These are phyloP conservation scores for Trichoderma sp. DNA, from an alignment of 2,329 filamentous ascomycete species.

Conservation along the genomic window DNA sequence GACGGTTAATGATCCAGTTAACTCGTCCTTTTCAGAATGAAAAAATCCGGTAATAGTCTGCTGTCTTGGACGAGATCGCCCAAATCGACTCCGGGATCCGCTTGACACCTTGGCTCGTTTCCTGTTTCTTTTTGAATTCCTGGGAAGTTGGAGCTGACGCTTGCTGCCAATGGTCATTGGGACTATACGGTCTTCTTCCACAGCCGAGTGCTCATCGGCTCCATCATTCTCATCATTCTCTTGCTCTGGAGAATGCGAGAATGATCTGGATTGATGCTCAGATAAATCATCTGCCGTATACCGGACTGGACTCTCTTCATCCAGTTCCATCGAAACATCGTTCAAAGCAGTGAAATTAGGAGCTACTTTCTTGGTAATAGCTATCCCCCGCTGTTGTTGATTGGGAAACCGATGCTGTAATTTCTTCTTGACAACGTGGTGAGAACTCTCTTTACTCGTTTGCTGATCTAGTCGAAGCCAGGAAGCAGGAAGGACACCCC, in stretches of 20 bases:
- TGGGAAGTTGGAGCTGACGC: slow-evolving; percentile 34
- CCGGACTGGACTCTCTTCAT: slow-evolving; percentile 39
- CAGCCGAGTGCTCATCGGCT: slow-evolving; percentile 27
- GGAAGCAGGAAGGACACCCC: slow-evolving; percentile 64
- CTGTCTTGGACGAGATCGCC: slow-evolving; percentile 28
- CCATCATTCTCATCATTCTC: background rate
- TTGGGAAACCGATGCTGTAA: slow-evolving; percentile 37
- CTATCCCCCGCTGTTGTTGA: slow-evolving; percentile 47
- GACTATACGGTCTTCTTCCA: slow-evolving; percentile 54
- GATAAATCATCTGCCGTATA: slow-evolving; percentile 29
- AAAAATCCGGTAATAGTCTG: slow-evolving; percentile 34
- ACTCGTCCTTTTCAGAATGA: background rate
- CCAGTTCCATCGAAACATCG: slow-evolving; percentile 45
- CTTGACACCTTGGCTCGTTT: slow-evolving; percentile 20
- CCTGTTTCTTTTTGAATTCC: slow-evolving; percentile 27
- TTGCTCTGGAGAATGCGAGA: background rate
- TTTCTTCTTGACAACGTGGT: slow-evolving; percentile 30
- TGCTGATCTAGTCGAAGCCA: slow-evolving; percentile 61
- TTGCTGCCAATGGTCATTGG: slow-evolving; percentile 47
- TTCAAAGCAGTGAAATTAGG: slow-evolving; percentile 26
- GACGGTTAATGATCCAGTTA: background rate
- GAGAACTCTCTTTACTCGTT: slow-evolving; percentile 32
- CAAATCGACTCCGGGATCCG: slow-evolving; percentile 22
- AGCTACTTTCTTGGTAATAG: slow-evolving; percentile 41
- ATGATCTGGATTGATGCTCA: background rate